Evolutionary conservation across 306 rosid genomes (phyloP).

Genomic region (Phaseolus lunatus): DNA sequence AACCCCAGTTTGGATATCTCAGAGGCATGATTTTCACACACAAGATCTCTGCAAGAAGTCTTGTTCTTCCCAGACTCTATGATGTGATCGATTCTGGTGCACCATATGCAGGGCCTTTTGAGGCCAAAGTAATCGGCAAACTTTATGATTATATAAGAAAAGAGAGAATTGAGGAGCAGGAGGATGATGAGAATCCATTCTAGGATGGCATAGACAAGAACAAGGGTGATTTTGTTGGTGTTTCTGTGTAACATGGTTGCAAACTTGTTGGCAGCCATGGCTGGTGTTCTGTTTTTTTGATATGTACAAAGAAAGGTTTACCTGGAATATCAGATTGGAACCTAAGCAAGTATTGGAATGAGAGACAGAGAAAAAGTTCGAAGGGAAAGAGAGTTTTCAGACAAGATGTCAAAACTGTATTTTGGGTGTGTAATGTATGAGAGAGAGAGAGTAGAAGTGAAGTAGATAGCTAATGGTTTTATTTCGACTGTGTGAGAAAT

Average conservation of each 20-base stretch:
- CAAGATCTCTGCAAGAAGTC: slow-evolving; percentile 70
- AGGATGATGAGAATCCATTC: slow-evolving; percentile 87
- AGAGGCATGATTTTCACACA: slow-evolving; percentile 81
- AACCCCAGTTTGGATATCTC: slow-evolving; percentile 81
- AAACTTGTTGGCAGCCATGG: slow-evolving; percentile 94
- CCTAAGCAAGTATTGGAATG: slow-evolving; percentile 4
- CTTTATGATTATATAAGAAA: slow-evolving; percentile 78
- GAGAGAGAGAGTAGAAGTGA: slow-evolving; percentile 26
- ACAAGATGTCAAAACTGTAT: slow-evolving; percentile 49
- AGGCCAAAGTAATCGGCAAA: slow-evolving; percentile 91
- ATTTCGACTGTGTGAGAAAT: slow-evolving; percentile 49
- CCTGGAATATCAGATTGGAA: slow-evolving; percentile 38
- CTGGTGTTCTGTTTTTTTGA: slow-evolving; percentile 51
- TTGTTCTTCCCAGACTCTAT: slow-evolving; percentile 59
- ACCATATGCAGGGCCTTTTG: slow-evolving; percentile 85
- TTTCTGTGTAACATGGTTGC: slow-evolving; percentile 83
- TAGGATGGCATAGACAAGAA: slow-evolving; percentile 79
- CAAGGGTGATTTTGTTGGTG: slow-evolving; percentile 84
- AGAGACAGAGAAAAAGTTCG: slow-evolving; percentile 32
- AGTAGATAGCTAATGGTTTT: slow-evolving; percentile 54
- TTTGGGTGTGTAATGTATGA: slow-evolving; percentile 37
- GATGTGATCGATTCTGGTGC: slow-evolving; percentile 85
- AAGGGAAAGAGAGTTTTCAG: slow-evolving; percentile 45
- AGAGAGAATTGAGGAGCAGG: slow-evolving; percentile 83
- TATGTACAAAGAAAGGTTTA: slow-evolving; percentile 59